A percentile compares a stretch with the other conserved stretches of the same genome.
Evolutionary conservation across 495 filamentous ascomycete genomes (phyloP).

Genomic region (Tirmania nivea): DNA sequence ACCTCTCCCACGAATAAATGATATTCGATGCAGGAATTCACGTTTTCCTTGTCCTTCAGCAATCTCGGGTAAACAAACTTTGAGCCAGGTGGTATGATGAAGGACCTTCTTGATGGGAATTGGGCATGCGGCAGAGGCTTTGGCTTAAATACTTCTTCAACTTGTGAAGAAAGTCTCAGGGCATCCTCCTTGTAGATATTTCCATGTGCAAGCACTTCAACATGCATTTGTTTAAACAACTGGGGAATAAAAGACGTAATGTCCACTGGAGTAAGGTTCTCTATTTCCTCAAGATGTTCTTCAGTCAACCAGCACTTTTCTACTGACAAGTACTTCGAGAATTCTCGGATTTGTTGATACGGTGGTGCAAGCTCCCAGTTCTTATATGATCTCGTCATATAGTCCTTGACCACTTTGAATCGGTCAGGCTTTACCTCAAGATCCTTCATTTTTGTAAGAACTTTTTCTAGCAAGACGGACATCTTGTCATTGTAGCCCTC

Average conservation of each 20-base stretch:
- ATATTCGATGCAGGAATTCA: constrained; percentile 95
- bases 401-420: constrained; percentile 82
- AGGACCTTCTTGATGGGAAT: constrained; percentile 54
- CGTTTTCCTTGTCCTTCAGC: constrained; percentile 72
- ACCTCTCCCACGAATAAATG: constrained; percentile 59
- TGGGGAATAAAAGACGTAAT: constrained; percentile 60
- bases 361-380: constrained; percentile 78
- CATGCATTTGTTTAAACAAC: constrained; percentile 60
- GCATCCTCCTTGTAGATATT: constrained; percentile 95
- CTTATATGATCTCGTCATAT: constrained; percentile 46
- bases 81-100: constrained; percentile 55
- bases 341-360: constrained; percentile 77
- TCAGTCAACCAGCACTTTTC: constrained; percentile 65
- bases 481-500: constrained; percentile 95
- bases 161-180: constrained; percentile 57
- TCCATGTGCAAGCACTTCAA: constrained; percentile 74
- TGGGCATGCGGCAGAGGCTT: constrained; percentile 52
- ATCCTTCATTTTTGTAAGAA: constrained; percentile 68
- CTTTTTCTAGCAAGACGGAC: constrained; percentile 71
- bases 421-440: constrained; percentile 61
- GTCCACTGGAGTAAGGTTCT: constrained; percentile 48
- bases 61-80: constrained; percentile 64
- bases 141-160: constrained; percentile 61
- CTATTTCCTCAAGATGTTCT: constrained; percentile 56
- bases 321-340: constrained; percentile 51